Conservation (phyloP, 2,329 filamentous ascomycete species). For the Endoconidiophora polonica region DNA sequence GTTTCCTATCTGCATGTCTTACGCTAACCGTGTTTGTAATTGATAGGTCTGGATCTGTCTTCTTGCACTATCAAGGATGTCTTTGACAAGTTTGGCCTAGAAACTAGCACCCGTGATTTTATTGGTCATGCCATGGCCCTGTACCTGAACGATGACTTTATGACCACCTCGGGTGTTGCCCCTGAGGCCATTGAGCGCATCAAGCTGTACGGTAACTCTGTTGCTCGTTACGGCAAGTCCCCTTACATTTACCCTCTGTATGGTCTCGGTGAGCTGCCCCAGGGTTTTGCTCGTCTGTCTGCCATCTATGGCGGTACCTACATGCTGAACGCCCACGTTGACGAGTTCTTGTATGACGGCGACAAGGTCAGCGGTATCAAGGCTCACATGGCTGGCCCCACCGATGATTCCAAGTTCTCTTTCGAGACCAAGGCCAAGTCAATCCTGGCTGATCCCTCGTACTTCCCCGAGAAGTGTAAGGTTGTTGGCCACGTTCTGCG, state of each 20-base stretch:
- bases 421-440: constrained; percentile 94
- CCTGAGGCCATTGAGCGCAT: constrained; percentile 83
- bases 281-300: constrained; percentile 91
- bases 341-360: constrained; percentile 73
- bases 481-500: constrained; percentile 81
- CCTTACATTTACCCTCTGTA: constrained; percentile 99
- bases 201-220: constrained; percentile 90
- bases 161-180: constrained; percentile 53
- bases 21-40: background rate
- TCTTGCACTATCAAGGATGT: constrained; percentile 90
- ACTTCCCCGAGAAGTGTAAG: constrained; percentile 82
- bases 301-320: constrained; percentile 98
- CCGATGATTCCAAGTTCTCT: constrained; percentile 53
- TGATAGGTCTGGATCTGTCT: constrained; percentile 61
- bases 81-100: constrained; percentile 93
- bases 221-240: constrained; percentile 93
- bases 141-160: constrained; percentile 76
- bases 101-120: constrained; percentile 79
- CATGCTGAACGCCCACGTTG: constrained; percentile 92
- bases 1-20: background rate
- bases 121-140: constrained; percentile 97
- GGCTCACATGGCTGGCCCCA: constrained; percentile 83
- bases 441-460: constrained; percentile 90
- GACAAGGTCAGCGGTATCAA: constrained; percentile 89
- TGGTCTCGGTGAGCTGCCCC: constrained; percentile 88